Conservation (phyloP, 495 filamentous ascomycete species). For the Pyrenula massariospora region DNA sequence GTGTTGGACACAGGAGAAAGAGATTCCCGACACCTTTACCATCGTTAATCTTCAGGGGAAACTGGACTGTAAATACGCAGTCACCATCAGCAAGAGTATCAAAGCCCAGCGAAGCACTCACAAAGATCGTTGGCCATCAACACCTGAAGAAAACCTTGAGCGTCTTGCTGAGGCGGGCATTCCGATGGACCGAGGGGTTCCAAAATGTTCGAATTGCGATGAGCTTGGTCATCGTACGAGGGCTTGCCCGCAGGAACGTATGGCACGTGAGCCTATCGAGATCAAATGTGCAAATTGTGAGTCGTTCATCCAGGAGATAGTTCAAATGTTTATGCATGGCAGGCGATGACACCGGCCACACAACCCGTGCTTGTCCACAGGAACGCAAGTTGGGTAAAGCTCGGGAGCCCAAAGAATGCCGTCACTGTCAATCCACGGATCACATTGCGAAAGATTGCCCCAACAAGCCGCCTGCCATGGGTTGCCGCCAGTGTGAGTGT, state of each 20-base stretch:
- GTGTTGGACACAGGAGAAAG: conserved; percentile 33
- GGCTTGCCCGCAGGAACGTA: conserved; percentile 51
- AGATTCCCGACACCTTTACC: conserved; percentile 47
- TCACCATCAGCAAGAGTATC: conserved; percentile 52
- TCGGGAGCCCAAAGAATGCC: conserved; percentile 16
- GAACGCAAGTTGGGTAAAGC: conserved; percentile 4
- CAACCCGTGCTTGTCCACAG: conserved; percentile 54
- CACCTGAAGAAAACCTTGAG: conserved; percentile 56
- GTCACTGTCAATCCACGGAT: conserved; percentile 27
- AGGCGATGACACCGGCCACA: conserved; percentile 45
- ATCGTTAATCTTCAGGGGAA: conserved; percentile 80
- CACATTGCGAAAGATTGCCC: conserved; percentile 46
- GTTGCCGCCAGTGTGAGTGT: neutral
- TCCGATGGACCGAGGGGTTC: conserved; percentile 50
- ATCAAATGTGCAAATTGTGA: conserved; percentile 70
- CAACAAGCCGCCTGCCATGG: neutral
- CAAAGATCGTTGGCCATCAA: conserved; percentile 51
- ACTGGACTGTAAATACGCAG: conserved; percentile 58
- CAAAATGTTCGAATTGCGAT: conserved; percentile 59
- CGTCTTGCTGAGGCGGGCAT: conserved; percentile 66
- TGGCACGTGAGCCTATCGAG: conserved; percentile 28
- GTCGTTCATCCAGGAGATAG: neutral
- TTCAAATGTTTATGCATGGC: neutral
- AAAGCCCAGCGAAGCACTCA: conserved; percentile 53
- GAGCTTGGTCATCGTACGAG: conserved; percentile 65